phyloP scores from a whole-genome alignment of 192 early-diverging fungal species.

The Podochytrium sp. region DNA sequence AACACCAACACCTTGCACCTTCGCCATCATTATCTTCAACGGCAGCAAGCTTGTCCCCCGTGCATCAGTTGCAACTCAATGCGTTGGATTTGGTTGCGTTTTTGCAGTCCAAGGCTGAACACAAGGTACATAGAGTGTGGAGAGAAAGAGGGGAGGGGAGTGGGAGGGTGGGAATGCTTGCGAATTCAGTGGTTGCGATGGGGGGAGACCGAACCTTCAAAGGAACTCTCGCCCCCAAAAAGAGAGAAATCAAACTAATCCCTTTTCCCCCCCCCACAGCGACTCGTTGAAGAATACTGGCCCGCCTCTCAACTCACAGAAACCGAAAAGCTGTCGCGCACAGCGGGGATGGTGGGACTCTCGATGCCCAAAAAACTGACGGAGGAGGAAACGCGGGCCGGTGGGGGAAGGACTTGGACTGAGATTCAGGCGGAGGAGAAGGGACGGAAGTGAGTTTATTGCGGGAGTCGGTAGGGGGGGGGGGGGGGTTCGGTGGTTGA shows the following conservation, averaged over 20 bases:
- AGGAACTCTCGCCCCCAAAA: too few species aligned
- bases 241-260: too few species aligned
- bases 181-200: too few species aligned
- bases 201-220: too few species aligned
- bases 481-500: too few species aligned
- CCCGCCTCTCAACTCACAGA: constrained; percentile 7
- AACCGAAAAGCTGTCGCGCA: constrained; percentile 1
- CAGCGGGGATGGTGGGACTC: constrained; percentile 13
- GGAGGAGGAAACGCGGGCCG: constrained; percentile 17
- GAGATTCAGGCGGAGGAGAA: background rate
- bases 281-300: constrained; percentile 24
- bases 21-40: too few species aligned
- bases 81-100: constrained; percentile 9
- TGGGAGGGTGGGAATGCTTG: too few species aligned
- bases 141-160: too few species aligned
- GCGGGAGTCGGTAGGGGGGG: too few species aligned
- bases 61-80: background rate
- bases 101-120: constrained; percentile 1
- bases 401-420: constrained; percentile 3
- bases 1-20: too few species aligned
- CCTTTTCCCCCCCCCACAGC: background rate
- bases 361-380: background rate
- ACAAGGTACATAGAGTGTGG: too few species aligned
- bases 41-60: background rate
- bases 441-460: background rate